Evolutionary conservation across 1,284 basidiomycete species (phyloP), one percentile per base, ranked within the genome.

Genomic region (Leccinum subrobustum): DNA sequence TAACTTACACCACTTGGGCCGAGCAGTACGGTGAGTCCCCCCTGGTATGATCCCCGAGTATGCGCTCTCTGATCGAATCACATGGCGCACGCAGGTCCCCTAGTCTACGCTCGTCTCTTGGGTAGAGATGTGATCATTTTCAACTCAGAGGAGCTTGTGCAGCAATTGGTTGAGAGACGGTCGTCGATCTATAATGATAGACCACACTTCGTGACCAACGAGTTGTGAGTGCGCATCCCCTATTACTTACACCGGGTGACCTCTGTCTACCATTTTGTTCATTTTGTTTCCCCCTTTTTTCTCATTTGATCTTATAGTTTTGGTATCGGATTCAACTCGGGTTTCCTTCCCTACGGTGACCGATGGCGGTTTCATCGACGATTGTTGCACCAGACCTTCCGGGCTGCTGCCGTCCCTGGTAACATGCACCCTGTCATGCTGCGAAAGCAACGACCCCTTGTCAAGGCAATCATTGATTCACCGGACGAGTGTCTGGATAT

Each of bases 111-210:
- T 14, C 54, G 54, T 39, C 20, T 62, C 25, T 39, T 69, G 20
- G 63, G 65, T 6, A 57, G 64, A 44, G 58, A 65, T 12, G 60
- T 70, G 44, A 35, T 54, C 11, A 55, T 73, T n/a, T 20, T 73
- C 20, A 73, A 69, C 47, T 67, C 67, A 27, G 51, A 61, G 16
- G 62, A 68, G 44, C 62, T 65, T 25, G 61, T 66, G 12, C 57
- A 62, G 7, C 64, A 67, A 18, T 58, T 73, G 4, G 35, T 73
- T 31, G 71, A 71, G 20, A 65, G 63, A 56, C 64, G 68, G 16
- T 65, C 67, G 6, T 29, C 60, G 9, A 59, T 68, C 23, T 72
- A 70, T 48, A 67, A 64, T 3, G 71, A 68, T 37, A 57, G 71
- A 12, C 66, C 67, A 11, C 31, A 29, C 14, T 54, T 53, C 23